phyloP scores from a whole-genome alignment of 768 basidiomycete genomes.

The Pisolithus orientalis region DNA sequence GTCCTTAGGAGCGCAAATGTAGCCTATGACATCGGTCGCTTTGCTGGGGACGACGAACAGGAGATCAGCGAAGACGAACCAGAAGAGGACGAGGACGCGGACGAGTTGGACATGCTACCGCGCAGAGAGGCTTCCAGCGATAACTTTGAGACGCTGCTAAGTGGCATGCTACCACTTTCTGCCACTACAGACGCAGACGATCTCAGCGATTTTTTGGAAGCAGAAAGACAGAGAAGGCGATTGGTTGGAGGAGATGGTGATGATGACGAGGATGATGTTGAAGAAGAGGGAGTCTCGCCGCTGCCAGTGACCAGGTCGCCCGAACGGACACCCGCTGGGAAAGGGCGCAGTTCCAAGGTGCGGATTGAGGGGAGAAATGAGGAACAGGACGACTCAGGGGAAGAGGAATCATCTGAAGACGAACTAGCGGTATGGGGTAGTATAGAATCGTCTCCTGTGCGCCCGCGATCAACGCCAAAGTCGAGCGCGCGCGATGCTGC shows the following conservation, averaged over 20 bases:
- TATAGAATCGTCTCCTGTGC: conserved; percentile 37
- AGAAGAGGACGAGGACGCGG: conserved; percentile 46
- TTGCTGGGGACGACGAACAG: conserved; percentile 37
- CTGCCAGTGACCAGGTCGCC: no score
- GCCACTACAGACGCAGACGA: conserved; percentile 53
- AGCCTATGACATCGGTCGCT: conserved; percentile 46
- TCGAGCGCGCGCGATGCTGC: conserved; percentile 8
- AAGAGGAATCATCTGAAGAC: conserved; percentile 37
- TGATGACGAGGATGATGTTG: conserved; percentile 4
- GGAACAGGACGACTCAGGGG: conserved; percentile 4
- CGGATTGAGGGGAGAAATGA: conserved; percentile 5
- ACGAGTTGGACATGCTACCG: conserved; percentile 54
- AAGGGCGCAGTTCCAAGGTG: no score
- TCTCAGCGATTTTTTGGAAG: conserved; percentile 59
- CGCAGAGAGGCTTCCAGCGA: conserved; percentile 21
- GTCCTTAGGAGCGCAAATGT: conserved; percentile 41
- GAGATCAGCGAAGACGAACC: conserved; percentile 40
- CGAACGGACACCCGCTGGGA: no score
- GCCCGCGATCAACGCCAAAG: conserved; percentile 11
- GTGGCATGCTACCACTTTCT: conserved; percentile 39
- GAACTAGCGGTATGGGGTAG: conserved; percentile 39
- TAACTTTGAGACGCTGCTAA: conserved; percentile 23
- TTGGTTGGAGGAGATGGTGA: conserved; percentile 13
- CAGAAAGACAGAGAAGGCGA: conserved; percentile 49
- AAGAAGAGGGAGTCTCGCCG: no score